Evolutionary conservation across 257 asterid species (phyloP).

Genomic region (Jaltomata sinuosa): DNA sequence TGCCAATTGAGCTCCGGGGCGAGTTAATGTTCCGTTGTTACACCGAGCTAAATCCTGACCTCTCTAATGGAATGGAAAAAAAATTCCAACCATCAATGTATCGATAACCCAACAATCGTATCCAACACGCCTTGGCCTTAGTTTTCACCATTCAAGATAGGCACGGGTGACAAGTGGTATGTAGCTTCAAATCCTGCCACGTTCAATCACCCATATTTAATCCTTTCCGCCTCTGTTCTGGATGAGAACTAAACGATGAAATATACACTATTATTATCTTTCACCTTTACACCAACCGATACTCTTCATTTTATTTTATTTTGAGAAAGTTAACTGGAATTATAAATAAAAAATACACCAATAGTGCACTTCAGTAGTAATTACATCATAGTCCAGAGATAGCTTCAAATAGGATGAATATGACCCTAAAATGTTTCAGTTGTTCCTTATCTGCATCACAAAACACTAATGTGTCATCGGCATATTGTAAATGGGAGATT

Average conservation of each 20-base stretch:
- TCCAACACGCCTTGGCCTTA: background rate
- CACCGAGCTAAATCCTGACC: background rate
- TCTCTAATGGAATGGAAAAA: background rate
- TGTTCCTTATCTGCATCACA: too few relatives aligned
- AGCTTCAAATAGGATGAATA: too few relatives aligned
- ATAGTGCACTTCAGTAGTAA: too few relatives aligned
- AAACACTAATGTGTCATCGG: too few relatives aligned
- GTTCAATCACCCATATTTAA: background rate
- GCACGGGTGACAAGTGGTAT: background rate
- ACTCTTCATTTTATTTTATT: too few relatives aligned
- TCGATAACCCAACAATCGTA: background rate
- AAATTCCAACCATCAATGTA: background rate
- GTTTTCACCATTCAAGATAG: background rate
- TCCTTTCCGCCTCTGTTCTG: background rate
- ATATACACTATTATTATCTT: background rate
- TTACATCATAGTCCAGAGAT: too few relatives aligned
- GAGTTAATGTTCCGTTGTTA: background rate
- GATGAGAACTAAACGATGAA: background rate
- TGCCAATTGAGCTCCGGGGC: background rate
- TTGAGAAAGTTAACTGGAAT: too few relatives aligned
- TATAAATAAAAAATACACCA: too few relatives aligned
- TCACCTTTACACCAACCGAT: background rate
- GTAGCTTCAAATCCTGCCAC: background rate
- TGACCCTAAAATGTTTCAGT: too few relatives aligned
- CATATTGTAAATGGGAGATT: too few relatives aligned